Evolutionary conservation across 495 filamentous ascomycete genomes (phyloP).

Genomic region (Chlorociboria aeruginascens): DNA sequence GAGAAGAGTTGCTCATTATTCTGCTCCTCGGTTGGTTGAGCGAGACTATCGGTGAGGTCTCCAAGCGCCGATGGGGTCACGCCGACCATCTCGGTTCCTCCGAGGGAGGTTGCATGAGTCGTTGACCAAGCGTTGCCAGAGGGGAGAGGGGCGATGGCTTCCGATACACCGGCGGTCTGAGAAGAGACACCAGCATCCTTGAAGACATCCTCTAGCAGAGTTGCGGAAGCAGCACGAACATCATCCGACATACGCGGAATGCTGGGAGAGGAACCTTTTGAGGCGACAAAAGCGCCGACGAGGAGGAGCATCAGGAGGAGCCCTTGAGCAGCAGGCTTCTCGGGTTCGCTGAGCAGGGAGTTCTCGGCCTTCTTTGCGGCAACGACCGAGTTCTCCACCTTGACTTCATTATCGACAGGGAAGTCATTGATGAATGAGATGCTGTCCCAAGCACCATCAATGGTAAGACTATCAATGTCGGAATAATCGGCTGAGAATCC

Average conservation of each 20-base stretch:
- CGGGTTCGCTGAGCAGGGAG: constrained; percentile 37
- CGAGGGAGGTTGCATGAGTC: constrained; percentile 27
- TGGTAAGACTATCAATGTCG: constrained; percentile 72
- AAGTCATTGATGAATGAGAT: constrained; percentile 62
- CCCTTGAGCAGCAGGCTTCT: constrained; percentile 52
- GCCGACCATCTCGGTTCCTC: constrained; percentile 39
- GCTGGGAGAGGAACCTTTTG: constrained; percentile 54
- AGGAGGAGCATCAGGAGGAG: constrained; percentile 79
- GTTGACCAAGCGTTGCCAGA: constrained; percentile 25
- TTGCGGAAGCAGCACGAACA: constrained; percentile 82
- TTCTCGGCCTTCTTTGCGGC: constrained; percentile 43
- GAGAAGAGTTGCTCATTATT: constrained; percentile 83
- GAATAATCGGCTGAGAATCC: constrained; percentile 56
- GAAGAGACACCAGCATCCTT: constrained; percentile 60
- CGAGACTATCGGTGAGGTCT: constrained; percentile 60
- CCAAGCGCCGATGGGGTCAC: constrained; percentile 50
- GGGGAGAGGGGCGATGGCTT: constrained; percentile 35
- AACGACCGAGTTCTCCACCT: constrained; percentile 43
- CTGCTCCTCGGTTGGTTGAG: constrained; percentile 70
- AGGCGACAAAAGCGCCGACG: constrained; percentile 92
- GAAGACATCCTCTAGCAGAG: constrained; percentile 78
- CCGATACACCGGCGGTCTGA: constrained; percentile 29
- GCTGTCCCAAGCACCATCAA: constrained; percentile 72
- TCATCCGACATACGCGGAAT: constrained; percentile 88
- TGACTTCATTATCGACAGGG: constrained; percentile 30